These are phyloP conservation scores for Starmerella riodocensis DNA, from an alignment of 805 yeast species.

Conservation along the genomic window DNA sequence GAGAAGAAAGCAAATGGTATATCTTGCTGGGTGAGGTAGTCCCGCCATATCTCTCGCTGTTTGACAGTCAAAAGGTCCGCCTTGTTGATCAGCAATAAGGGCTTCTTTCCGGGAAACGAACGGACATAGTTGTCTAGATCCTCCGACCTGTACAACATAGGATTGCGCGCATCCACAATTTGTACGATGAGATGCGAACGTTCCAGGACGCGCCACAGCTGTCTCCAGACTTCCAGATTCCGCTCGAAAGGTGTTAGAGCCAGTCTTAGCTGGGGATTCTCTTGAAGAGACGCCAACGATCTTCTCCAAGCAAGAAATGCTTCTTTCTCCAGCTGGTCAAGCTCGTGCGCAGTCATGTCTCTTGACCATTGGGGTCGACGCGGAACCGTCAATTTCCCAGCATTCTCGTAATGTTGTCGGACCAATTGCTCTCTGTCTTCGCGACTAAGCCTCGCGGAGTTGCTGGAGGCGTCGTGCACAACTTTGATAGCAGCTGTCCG, in stretches of 20 bases:
- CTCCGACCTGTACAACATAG: slow-evolving; percentile 72
- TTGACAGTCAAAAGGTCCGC: slow-evolving; percentile 71
- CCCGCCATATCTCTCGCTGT: slow-evolving; percentile 81
- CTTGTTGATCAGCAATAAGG: slow-evolving; percentile 76
- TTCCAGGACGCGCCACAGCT: slow-evolving; percentile 94
- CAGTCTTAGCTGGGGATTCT: slow-evolving; percentile 66
- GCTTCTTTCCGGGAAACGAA: slow-evolving; percentile 58
- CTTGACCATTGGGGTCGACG: slow-evolving; percentile 81
- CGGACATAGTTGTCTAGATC: slow-evolving; percentile 77
- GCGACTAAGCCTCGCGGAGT: slow-evolving; percentile 38
- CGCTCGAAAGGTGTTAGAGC: slow-evolving; percentile 79
- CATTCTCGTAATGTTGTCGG: slow-evolving; percentile 40
- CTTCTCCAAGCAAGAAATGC: slow-evolving; percentile 93
- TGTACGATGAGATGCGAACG: slow-evolving; percentile 89
- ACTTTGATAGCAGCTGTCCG: slow-evolving; percentile 70
- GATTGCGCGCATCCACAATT: slow-evolving; percentile 95
- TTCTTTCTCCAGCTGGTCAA: slow-evolving; percentile 77
- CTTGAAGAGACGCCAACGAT: slow-evolving; percentile 70
- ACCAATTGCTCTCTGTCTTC: slow-evolving; percentile 54
- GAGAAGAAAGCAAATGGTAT: slow-evolving; percentile 85
- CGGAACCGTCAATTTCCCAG: slow-evolving; percentile 65
- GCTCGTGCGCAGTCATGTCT: slow-evolving; percentile 54
- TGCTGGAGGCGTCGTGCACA: slow-evolving; percentile 38
- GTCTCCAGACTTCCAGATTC: slow-evolving; percentile 96
- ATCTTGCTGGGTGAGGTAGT: slow-evolving; percentile 52